phyloP scores from a whole-genome alignment of 176 grass and related monocot species.

The Melocanna baccifera region DNA sequence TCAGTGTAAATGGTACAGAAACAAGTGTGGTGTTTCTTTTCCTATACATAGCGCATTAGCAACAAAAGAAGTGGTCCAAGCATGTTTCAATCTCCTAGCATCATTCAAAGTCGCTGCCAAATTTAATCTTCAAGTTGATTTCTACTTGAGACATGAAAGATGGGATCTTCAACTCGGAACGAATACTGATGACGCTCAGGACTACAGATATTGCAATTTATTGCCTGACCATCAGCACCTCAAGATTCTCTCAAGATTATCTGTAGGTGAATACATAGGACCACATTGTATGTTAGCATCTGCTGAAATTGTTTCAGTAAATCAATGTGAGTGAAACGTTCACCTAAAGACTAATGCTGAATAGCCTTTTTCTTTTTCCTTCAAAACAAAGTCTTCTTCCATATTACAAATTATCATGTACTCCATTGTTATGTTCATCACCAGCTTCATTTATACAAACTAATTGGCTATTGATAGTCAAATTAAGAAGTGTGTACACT shows the following conservation, averaged over 20 bases:
- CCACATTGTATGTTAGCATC: slow-evolving; percentile 5
- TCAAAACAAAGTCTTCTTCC: not conserved
- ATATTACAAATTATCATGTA: not conserved
- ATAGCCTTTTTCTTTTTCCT: not conserved
- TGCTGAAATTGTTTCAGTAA: not conserved
- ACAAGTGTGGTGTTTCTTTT: not conserved
- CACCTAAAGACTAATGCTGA: not conserved
- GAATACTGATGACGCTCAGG: not conserved
- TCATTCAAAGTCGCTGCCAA: not conserved
- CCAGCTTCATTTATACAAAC: slow-evolving; percentile 22
- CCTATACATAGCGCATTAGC: slow-evolving; percentile 25
- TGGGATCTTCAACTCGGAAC: not conserved
- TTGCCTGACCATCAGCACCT: not conserved
- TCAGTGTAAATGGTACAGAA: not conserved
- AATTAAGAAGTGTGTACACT: not conserved
- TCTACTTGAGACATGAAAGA: not conserved
- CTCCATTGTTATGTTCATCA: not conserved
- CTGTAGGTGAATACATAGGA: not conserved
- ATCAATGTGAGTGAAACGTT: not conserved
- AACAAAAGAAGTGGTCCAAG: not conserved
- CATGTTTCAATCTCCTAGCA: not conserved
- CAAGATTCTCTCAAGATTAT: slow-evolving; percentile 13
- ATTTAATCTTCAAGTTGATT: slow-evolving; percentile 1
- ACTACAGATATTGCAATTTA: slow-evolving; percentile 22
- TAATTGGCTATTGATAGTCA: not conserved